Evolutionary conservation across 805 yeast species (phyloP).

Genomic region (Wickerhamomyces rabaulensis): DNA sequence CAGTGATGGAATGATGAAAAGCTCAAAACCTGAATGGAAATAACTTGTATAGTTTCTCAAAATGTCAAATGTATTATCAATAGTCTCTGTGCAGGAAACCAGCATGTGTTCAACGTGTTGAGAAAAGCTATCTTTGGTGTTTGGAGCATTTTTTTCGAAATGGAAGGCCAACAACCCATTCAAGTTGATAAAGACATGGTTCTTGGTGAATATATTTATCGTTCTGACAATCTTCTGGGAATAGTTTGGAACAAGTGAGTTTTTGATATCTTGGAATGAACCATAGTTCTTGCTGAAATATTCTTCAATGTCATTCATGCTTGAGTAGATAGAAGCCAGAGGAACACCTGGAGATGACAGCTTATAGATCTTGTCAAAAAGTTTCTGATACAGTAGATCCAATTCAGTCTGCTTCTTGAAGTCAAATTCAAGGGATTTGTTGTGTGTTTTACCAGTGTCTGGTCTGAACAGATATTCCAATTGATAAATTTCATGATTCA

Average conservation of each 20-base stretch:
- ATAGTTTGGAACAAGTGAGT: neutral
- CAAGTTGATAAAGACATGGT: slow-evolving; percentile 6
- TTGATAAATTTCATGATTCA: slow-evolving; percentile 14
- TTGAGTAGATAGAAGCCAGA: slow-evolving; percentile 1
- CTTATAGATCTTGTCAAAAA: slow-evolving; percentile 7
- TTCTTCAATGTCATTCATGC: slow-evolving; percentile 5
- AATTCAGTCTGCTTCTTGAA: slow-evolving; percentile 5
- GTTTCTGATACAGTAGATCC: slow-evolving; percentile 3
- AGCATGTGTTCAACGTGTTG: slow-evolving; percentile 2
- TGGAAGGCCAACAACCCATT: slow-evolving; percentile 11
- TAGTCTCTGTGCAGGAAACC: slow-evolving; percentile 3
- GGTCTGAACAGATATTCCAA: slow-evolving; percentile 7
- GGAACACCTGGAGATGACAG: slow-evolving; percentile 5
- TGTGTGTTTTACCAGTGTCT: neutral
- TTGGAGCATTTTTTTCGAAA: slow-evolving; percentile 11
- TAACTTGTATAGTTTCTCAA: slow-evolving; percentile 15
- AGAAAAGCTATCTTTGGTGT: slow-evolving; percentile 7
- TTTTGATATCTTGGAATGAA: slow-evolving; percentile 11
- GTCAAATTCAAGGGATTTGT: slow-evolving; percentile 1
- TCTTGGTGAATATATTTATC: slow-evolving; percentile 10
- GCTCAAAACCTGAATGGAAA: slow-evolving; percentile 18
- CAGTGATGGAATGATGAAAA: slow-evolving; percentile 9
- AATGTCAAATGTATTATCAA: slow-evolving; percentile 16
- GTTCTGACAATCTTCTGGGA: slow-evolving; percentile 11
- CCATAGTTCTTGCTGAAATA: slow-evolving; percentile 1